Percentiles rank a stretch among this genome's conserved stretches.
These are phyloP conservation scores for Botrytis aclada DNA, from an alignment of 2,329 filamentous ascomycete species.

Conservation along the genomic window DNA sequence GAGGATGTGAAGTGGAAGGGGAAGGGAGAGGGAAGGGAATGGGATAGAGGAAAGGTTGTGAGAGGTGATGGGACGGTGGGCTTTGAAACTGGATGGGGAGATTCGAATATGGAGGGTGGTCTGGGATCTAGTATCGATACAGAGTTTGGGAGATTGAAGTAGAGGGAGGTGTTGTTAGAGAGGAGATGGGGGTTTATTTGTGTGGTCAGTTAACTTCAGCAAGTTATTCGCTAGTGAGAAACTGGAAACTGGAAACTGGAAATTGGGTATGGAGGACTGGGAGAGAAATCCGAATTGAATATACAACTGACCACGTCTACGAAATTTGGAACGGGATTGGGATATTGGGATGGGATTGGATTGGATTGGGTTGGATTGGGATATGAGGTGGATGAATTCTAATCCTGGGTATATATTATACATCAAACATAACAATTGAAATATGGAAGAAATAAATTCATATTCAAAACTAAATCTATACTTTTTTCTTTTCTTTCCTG, in stretches of 20 bases:
- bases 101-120: slow-evolving; percentile 25
- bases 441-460: too few species aligned
- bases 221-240: background rate
- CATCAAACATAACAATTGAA: too few species aligned
- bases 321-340: background rate
- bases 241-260: background rate
- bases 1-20: slow-evolving; percentile 70
- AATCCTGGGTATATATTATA: too few species aligned
- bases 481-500: too few species aligned
- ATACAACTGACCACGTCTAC: background rate
- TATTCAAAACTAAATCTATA: too few species aligned
- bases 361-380: background rate
- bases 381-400: too few species aligned
- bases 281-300: background rate
- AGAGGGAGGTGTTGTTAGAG: background rate
- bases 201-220: background rate
- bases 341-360: too few species aligned
- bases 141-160: background rate
- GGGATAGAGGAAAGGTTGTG: slow-evolving; percentile 63
- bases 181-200: background rate
- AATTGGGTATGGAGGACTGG: too few species aligned
- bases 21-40: slow-evolving; percentile 51
- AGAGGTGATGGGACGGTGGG: slow-evolving; percentile 51
- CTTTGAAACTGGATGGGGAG: slow-evolving; percentile 33
- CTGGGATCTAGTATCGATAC: background rate